phyloP scores from a whole-genome alignment of 345 rosid species.

The Salix arbutifolia region DNA sequence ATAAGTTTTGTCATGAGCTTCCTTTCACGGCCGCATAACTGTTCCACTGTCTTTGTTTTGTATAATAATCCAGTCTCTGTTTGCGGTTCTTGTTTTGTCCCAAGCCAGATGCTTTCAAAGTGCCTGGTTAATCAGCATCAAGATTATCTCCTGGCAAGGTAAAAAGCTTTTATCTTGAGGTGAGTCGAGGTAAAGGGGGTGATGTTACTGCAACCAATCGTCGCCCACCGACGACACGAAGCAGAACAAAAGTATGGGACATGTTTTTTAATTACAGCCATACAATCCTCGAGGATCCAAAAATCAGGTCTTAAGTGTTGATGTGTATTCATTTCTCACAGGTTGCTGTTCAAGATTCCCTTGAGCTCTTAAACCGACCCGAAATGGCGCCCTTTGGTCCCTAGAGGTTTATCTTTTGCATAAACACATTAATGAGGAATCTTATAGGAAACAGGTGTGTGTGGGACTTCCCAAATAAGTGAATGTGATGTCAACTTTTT shows the following conservation, averaged over 20 bases:
- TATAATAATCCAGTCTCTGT: no score
- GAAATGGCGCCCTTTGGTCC: background rate
- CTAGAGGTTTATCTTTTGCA: background rate
- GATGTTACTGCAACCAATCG: background rate
- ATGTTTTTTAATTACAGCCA: background rate
- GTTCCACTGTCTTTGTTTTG: background rate
- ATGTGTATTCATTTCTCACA: background rate
- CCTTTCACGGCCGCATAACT: conserved; percentile 6
- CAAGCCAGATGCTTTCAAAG: no score
- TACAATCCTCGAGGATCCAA: background rate
- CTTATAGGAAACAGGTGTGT: background rate
- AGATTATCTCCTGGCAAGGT: no score
- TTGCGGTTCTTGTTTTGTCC: no score
- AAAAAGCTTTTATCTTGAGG: background rate
- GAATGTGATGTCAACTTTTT: background rate
- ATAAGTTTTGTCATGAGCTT: background rate
- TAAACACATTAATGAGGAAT: background rate
- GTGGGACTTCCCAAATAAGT: conserved; percentile 4
- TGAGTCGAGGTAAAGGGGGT: background rate
- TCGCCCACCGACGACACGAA: conserved; percentile 6
- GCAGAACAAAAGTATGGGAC: background rate
- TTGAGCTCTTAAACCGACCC: background rate
- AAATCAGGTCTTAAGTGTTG: background rate
- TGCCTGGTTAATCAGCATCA: no score
- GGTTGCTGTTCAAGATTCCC: background rate